A percentile compares a stretch with the other conserved stretches of the same genome.
Evolutionary conservation across 2,329 filamentous ascomycete genomes (phyloP).

Genomic region (Aspergillus viridinutans): DNA sequence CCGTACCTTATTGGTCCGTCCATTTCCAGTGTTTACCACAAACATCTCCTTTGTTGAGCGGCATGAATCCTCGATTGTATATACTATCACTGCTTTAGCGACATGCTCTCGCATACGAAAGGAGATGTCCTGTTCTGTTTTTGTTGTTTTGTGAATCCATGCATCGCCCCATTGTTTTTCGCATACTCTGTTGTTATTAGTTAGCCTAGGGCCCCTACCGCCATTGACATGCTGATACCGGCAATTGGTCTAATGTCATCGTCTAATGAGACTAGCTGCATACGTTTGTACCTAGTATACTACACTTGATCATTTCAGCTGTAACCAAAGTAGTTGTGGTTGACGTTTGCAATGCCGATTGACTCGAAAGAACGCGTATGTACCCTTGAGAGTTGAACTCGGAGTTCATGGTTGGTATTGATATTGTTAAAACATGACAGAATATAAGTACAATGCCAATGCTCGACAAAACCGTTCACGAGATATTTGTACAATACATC

Average conservation of each 20-base stretch:
- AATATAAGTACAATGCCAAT: constrained; percentile 6
- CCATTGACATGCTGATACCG: background rate
- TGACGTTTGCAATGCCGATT: background rate
- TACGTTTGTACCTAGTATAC: background rate
- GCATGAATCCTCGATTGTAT: constrained; percentile 1
- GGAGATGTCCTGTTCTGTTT: background rate
- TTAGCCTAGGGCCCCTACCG: background rate
- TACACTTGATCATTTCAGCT: too few relatives aligned
- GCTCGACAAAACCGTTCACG: background rate
- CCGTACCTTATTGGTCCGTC: constrained; percentile 3
- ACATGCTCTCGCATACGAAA: constrained; percentile 6
- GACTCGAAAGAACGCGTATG: background rate
- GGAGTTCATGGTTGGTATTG: background rate
- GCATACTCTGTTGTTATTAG: background rate
- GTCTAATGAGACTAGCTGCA: background rate
- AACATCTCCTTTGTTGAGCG: background rate
- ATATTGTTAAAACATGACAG: constrained; percentile 1
- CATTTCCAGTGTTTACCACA: background rate
- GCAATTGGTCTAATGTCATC: background rate
- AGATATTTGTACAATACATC: constrained; percentile 27
- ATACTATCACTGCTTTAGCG: background rate
- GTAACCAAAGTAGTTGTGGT: too few relatives aligned
- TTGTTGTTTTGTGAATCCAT: background rate
- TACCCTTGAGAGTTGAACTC: background rate
- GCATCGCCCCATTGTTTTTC: background rate